Evolutionary conservation across 177 flowering plant genomes (phyloP).

Genomic region (Vitis hybrid): DNA sequence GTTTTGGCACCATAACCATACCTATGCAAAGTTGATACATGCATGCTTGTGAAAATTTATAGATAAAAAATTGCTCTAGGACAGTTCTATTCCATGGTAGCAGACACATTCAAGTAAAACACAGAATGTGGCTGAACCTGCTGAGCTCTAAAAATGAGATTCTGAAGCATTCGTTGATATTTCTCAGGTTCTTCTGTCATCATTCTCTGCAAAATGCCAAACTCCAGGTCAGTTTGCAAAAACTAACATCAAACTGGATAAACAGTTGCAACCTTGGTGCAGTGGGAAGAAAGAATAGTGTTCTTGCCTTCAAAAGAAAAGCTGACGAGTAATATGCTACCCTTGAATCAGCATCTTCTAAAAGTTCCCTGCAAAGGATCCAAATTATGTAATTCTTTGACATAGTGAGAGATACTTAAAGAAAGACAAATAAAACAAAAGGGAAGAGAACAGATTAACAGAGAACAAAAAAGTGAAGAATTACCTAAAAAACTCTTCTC

Average conservation of each 20-base stretch:
- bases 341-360: slow-evolving; percentile 95
- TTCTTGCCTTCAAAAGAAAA: slow-evolving; percentile 87
- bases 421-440: background rate
- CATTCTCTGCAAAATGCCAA: slow-evolving; percentile 69
- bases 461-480: slow-evolving; percentile 2
- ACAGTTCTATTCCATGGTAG: background rate
- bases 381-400: background rate
- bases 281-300: background rate
- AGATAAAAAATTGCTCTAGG: background rate
- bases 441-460: background rate
- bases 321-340: slow-evolving; percentile 96
- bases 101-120: background rate
- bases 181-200: slow-evolving; percentile 94
- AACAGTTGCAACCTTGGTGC: background rate
- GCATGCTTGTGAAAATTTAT: background rate
- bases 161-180: slow-evolving; percentile 87
- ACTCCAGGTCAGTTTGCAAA: slow-evolving; percentile 7
- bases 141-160: slow-evolving; percentile 87
- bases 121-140: slow-evolving; percentile 52
- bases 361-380: slow-evolving; percentile 58
- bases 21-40: background rate
- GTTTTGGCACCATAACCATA: background rate
- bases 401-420: background rate
- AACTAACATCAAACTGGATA: background rate
- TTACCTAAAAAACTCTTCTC: slow-evolving; percentile 91